A percentile compares a stretch with the other conserved stretches of the same genome.
Conservation (phyloP, 2,329 filamentous ascomycete species). For the Septoria petroselini region DNA sequence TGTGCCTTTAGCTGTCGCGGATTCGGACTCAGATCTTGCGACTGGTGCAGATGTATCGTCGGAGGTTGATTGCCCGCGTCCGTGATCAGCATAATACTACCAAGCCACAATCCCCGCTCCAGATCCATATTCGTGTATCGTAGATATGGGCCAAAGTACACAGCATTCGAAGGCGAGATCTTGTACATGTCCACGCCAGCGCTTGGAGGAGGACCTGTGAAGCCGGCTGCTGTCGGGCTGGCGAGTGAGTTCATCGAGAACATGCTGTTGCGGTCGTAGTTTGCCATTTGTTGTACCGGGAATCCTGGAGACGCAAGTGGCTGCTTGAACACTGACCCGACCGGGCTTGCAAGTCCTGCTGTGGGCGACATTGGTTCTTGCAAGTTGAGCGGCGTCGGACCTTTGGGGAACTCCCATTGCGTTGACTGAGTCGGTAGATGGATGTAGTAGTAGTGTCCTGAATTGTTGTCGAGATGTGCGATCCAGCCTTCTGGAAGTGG, state of each 20-base stretch:
- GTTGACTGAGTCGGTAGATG: slow-evolving; percentile 92
- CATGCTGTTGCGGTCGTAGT: slow-evolving; percentile 74
- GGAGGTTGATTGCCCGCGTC: slow-evolving; percentile 81
- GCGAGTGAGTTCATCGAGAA: slow-evolving; percentile 74
- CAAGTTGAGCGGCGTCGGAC: slow-evolving; percentile 81
- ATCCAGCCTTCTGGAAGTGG: slow-evolving; percentile 98
- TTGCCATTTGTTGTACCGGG: slow-evolving; percentile 70
- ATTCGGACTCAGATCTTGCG: slow-evolving; percentile 85
- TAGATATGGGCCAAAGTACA: slow-evolving; percentile 96
- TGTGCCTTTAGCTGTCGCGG: slow-evolving; percentile 76
- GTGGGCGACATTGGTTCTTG: slow-evolving; percentile 83
- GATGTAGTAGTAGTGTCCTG: slow-evolving; percentile 98
- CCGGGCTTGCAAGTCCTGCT: slow-evolving; percentile 49
- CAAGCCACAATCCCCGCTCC: slow-evolving; percentile 84
- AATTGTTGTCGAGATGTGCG: slow-evolving; percentile 89
- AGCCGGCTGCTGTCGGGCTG: slow-evolving; percentile 74
- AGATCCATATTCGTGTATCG: slow-evolving; percentile 97
- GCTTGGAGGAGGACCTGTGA: slow-evolving; percentile 81
- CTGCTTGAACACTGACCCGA: slow-evolving; percentile 55
- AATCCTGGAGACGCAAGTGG: slow-evolving; percentile 77
- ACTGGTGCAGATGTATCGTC: slow-evolving; percentile 92
- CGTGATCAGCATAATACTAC: slow-evolving; percentile 89
- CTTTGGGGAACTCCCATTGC: slow-evolving; percentile 98
- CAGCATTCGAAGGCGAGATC: slow-evolving; percentile 86
- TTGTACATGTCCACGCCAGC: slow-evolving; percentile 94